A percentile compares a stretch with the other conserved stretches of the same genome.
Conservation (phyloP, 179 eudicot species). For the Drosera spatulata region DNA sequence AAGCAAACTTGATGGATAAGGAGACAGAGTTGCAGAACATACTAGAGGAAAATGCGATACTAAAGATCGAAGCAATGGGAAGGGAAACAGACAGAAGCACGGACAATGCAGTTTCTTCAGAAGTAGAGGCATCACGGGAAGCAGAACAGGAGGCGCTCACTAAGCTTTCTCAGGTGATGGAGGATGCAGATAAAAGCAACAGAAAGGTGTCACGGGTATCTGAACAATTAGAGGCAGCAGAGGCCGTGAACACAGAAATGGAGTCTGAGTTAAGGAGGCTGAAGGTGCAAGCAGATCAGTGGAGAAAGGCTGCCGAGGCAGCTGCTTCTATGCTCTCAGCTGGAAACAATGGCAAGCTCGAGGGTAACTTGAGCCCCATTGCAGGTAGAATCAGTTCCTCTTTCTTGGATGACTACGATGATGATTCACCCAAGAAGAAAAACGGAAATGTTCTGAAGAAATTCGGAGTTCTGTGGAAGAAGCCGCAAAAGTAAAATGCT, state of each 20-base stretch:
- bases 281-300: conserved; percentile 82
- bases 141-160: conserved; percentile 42
- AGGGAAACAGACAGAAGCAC: conserved; percentile 18
- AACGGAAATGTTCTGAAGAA: conserved; percentile 71
- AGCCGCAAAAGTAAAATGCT: conserved; percentile 31
- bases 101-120: conserved; percentile 29
- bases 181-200: conserved; percentile 53
- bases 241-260: conserved; percentile 42
- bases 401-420: conserved; percentile 49
- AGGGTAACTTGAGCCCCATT: conserved; percentile 17
- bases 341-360: conserved; percentile 49
- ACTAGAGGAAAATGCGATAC: conserved; percentile 44
- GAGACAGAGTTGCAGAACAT: conserved; percentile 43
- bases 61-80: conserved; percentile 33
- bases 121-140: too few relatives aligned
- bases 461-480: conserved; percentile 91
- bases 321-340: conserved; percentile 83
- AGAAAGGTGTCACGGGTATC: conserved; percentile 34
- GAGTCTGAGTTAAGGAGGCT: conserved; percentile 75
- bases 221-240: conserved; percentile 68
- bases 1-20: conserved; percentile 40
- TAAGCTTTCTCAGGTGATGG: conserved; percentile 48
- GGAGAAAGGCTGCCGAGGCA: conserved; percentile 98
- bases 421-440: conserved; percentile 70
- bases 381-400: conserved; percentile 25